These are phyloP conservation scores for Prunus mira DNA, from an alignment of 306 rosid species.

Conservation along the genomic window DNA sequence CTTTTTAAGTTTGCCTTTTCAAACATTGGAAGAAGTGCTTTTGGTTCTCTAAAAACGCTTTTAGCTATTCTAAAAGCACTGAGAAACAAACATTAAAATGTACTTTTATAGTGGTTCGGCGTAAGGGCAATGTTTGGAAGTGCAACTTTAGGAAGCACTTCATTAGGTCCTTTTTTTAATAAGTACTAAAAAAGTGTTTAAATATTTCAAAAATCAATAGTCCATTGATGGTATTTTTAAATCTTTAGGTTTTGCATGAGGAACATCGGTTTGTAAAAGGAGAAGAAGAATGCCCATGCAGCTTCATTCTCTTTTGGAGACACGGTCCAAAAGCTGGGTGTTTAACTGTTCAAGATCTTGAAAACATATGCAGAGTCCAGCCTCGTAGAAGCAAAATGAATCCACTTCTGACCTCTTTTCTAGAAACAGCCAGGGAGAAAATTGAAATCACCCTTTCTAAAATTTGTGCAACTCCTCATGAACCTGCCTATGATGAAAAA, in stretches of 20 bases:
- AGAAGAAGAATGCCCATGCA: slow-evolving; percentile 59
- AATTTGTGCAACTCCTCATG: slow-evolving; percentile 5
- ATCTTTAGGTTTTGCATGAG: slow-evolving; percentile 40
- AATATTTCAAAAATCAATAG: not conserved
- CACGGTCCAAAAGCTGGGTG: slow-evolving; percentile 57
- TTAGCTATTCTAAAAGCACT: no score
- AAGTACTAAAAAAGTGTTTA: not conserved
- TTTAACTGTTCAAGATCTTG: slow-evolving; percentile 27
- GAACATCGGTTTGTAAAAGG: slow-evolving; percentile 40
- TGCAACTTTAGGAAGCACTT: not conserved
- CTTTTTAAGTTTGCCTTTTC: no score
- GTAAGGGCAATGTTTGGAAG: not conserved
- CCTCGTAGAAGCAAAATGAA: slow-evolving; percentile 21
- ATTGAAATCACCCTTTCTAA: slow-evolving; percentile 7
- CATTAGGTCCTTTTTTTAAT: not conserved
- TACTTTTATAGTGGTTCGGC: not conserved
- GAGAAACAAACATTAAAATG: no score
- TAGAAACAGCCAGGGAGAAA: slow-evolving; percentile 33
- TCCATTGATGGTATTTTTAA: slow-evolving; percentile 3
- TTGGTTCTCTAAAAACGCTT: no score
- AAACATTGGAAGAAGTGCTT: no score
- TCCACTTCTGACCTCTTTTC: slow-evolving; percentile 48
- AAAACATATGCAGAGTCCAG: slow-evolving; percentile 47
- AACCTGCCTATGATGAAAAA: slow-evolving; percentile 1
- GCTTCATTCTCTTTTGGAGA: slow-evolving; percentile 48